These are phyloP conservation scores for Phragmites australis DNA, from an alignment of 176 grass and related monocot genomes.

Conservation along the genomic window DNA sequence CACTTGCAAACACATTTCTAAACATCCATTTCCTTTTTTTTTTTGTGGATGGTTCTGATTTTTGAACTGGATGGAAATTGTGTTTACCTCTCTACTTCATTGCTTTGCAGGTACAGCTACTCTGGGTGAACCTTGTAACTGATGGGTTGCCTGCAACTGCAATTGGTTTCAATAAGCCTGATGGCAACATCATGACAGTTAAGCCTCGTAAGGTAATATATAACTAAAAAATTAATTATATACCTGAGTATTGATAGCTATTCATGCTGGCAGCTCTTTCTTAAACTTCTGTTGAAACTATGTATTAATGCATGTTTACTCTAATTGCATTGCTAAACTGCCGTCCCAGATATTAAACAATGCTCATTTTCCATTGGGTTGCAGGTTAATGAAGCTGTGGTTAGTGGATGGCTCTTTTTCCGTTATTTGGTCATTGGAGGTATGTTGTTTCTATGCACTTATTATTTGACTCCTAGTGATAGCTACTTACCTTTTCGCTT, in stretches of 20 bases:
- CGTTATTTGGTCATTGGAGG: slow-evolving; percentile 99
- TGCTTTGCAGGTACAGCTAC: slow-evolving; percentile 80
- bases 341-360: background rate
- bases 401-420: slow-evolving; percentile 97
- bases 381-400: slow-evolving; percentile 96
- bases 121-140: slow-evolving; percentile 99
- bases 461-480: slow-evolving; percentile 3
- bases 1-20: background rate
- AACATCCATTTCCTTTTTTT: background rate
- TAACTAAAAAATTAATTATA: background rate
- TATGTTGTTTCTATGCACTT: slow-evolving; percentile 39
- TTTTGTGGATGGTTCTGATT: background rate
- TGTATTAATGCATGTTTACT: background rate
- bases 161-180: slow-evolving; percentile 98
- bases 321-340: background rate
- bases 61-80: slow-evolving; percentile 7
- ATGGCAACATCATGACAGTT: slow-evolving; percentile 84
- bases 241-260: slow-evolving; percentile 5
- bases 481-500: background rate
- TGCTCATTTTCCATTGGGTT: slow-evolving; percentile 31
- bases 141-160: slow-evolving; percentile 97
- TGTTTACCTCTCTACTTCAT: slow-evolving; percentile 13
- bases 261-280: slow-evolving; percentile 10
- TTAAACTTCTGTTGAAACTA: slow-evolving; percentile 14
- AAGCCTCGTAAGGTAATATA: slow-evolving; percentile 88